phyloP scores from a whole-genome alignment of 1,284 basidiomycete genomes.

The Ceratobasidium sp. region DNA sequence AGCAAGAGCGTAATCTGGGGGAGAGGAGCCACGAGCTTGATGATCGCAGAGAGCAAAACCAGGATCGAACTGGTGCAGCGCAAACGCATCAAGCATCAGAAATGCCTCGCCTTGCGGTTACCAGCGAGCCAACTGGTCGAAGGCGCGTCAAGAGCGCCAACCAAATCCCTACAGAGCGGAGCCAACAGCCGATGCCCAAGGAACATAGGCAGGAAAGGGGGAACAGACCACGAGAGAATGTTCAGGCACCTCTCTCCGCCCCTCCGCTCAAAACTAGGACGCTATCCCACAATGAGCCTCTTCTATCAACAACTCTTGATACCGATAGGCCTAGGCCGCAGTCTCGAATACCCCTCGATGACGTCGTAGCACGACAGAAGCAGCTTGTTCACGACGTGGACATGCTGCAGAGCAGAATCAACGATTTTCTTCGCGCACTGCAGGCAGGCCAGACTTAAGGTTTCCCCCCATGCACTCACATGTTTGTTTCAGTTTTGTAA shows the following conservation, averaged over 20 bases:
- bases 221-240: too few relatives aligned
- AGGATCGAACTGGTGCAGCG: neutral
- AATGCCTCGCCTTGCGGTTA: neutral
- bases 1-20: neutral
- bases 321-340: neutral
- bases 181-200: neutral
- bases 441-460: slow-evolving; percentile 4
- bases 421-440: slow-evolving; percentile 7
- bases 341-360: slow-evolving; percentile 3
- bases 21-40: too few relatives aligned
- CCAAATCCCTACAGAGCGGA: neutral
- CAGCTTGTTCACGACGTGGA: slow-evolving; percentile 18
- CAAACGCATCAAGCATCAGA: neutral
- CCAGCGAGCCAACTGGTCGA: neutral
- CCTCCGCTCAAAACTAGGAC: neutral
- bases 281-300: slow-evolving; percentile 10
- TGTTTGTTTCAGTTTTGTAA: slow-evolving; percentile 3
- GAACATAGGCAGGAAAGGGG: neutral
- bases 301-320: neutral
- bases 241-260: neutral
- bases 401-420: slow-evolving; percentile 13
- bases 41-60: neutral
- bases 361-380: slow-evolving; percentile 24
- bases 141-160: slow-evolving; percentile 34
- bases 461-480: neutral